Evolutionary conservation across 2,329 filamentous ascomycete genomes (phyloP).

Genomic region (Exophiala mesophila): DNA sequence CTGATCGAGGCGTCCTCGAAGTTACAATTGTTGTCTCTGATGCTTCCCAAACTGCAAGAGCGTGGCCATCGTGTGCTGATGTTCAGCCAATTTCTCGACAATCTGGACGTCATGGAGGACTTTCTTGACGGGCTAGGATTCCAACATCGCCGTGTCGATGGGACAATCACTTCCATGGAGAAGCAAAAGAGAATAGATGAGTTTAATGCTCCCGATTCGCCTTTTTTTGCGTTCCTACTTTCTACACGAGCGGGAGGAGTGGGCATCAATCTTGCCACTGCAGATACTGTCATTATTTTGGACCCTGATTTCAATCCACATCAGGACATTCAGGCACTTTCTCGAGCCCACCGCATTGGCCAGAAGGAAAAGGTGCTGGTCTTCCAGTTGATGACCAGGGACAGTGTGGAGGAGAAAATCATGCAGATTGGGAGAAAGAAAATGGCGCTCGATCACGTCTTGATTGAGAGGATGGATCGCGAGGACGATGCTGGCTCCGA

Average conservation of each 20-base stretch:
- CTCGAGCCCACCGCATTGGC: slow-evolving; percentile 90
- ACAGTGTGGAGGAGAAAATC: slow-evolving; percentile 89
- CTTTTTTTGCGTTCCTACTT: slow-evolving; percentile 82
- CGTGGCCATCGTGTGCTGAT: slow-evolving; percentile 86
- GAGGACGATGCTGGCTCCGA: slow-evolving; percentile 76
- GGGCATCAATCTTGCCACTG: slow-evolving; percentile 93
- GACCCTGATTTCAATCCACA: slow-evolving; percentile 98
- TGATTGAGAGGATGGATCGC: slow-evolving; percentile 86
- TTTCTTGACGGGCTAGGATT: slow-evolving; percentile 74
- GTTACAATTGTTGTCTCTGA: slow-evolving; percentile 72
- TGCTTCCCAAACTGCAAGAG: slow-evolving; percentile 81
- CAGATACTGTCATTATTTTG: slow-evolving; percentile 95
- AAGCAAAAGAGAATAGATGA: slow-evolving; percentile 94
- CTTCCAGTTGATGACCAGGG: slow-evolving; percentile 87
- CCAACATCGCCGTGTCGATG: slow-evolving; percentile 75
- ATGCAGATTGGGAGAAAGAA: slow-evolving; percentile 94
- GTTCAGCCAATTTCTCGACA: slow-evolving; percentile 88
- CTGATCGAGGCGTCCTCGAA: slow-evolving; percentile 90
- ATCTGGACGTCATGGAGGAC: slow-evolving; percentile 87
- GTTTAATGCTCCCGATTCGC: slow-evolving; percentile 80
- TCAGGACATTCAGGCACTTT: slow-evolving; percentile 93
- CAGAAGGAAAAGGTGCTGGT: slow-evolving; percentile 95
- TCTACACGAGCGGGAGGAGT: slow-evolving; percentile 94
- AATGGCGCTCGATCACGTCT: slow-evolving; percentile 88
- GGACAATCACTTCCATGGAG: slow-evolving; percentile 70